phyloP scores from a whole-genome alignment of 2,329 filamentous ascomycete species.

The Diaporthe sp. region DNA sequence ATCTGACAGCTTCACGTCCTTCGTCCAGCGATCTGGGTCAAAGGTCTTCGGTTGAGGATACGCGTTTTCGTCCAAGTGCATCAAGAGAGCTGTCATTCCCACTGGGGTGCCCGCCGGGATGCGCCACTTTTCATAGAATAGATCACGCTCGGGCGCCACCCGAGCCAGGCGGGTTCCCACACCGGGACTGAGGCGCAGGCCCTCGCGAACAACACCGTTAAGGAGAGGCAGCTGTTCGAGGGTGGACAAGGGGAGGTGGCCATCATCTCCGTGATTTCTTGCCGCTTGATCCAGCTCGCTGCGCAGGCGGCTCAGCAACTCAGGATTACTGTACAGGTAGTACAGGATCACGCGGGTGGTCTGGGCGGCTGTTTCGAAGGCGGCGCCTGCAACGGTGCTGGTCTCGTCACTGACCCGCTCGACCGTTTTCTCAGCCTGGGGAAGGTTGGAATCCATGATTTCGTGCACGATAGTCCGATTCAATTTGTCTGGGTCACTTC shows the following conservation, averaged over 20 bases:
- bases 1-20: constrained; percentile 37
- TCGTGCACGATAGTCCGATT: constrained; percentile 32
- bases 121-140: constrained; percentile 47
- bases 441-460: constrained; percentile 41
- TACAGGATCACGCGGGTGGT: constrained; percentile 50
- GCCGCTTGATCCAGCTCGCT: constrained; percentile 47
- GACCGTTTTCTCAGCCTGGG: constrained; percentile 49
- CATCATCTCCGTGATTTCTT: constrained; percentile 26
- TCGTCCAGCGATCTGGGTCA: constrained; percentile 48
- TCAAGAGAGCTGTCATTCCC: constrained; percentile 44
- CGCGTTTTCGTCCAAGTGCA: constrained; percentile 42
- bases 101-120: constrained; percentile 46
- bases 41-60: constrained; percentile 43
- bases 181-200: constrained; percentile 57
- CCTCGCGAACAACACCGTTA: constrained; percentile 57
- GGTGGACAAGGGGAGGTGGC: constrained; percentile 22
- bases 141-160: constrained; percentile 41
- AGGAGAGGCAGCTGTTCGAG: constrained; percentile 55
- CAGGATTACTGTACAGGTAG: constrained; percentile 50
- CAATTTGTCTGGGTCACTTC: constrained; percentile 44
- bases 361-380: constrained; percentile 53
- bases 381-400: constrained; percentile 49
- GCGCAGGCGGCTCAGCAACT: constrained; percentile 46
- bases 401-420: constrained; percentile 50
- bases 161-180: constrained; percentile 56